Evolutionary conservation across 2,329 filamentous ascomycete genomes (phyloP).

Genomic region (Colletotrichum nymphaeae): DNA sequence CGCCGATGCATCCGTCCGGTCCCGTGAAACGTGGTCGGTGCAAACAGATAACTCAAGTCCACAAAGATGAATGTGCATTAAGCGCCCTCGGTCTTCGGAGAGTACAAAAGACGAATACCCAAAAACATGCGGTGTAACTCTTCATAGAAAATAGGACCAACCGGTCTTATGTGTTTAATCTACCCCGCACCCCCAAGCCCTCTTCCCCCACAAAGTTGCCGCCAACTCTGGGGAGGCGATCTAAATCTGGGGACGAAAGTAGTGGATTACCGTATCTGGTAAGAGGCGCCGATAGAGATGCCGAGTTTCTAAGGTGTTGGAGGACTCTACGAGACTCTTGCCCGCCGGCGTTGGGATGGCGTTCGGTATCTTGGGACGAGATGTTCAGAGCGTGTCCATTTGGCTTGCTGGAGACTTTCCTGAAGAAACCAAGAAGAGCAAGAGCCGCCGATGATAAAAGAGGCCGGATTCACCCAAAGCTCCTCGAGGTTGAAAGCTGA

Average conservation of each 20-base stretch:
- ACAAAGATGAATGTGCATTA: slow-evolving; percentile 3
- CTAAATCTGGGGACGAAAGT: neutral
- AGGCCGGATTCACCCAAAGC: neutral
- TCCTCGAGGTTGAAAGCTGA: neutral
- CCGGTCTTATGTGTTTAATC: slow-evolving; percentile 18
- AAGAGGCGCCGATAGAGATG: slow-evolving; percentile 17
- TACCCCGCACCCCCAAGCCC: slow-evolving; percentile 6
- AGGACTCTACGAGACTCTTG: slow-evolving; percentile 16
- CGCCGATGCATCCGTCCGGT: neutral
- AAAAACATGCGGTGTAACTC: neutral
- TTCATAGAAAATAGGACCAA: slow-evolving; percentile 4
- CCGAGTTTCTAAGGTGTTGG: slow-evolving; percentile 6
- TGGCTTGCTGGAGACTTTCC: neutral
- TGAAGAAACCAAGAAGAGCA: neutral
- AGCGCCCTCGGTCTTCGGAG: neutral
- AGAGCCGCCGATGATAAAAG: slow-evolving; percentile 21
- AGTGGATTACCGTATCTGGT: neutral
- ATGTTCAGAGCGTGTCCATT: neutral
- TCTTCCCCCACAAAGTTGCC: slow-evolving; percentile 3
- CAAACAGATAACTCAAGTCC: neutral
- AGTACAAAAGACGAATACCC: neutral
- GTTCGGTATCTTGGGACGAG: slow-evolving; percentile 7
- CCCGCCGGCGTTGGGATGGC: slow-evolving; percentile 11
- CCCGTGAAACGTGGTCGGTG: neutral
- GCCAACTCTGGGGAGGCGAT: neutral